A percentile compares a stretch with the other conserved stretches of the same genome.
These are phyloP conservation scores for Polytrichum commune DNA, from an alignment of 225 moss, liverwort and hornwort species.

Conservation along the genomic window DNA sequence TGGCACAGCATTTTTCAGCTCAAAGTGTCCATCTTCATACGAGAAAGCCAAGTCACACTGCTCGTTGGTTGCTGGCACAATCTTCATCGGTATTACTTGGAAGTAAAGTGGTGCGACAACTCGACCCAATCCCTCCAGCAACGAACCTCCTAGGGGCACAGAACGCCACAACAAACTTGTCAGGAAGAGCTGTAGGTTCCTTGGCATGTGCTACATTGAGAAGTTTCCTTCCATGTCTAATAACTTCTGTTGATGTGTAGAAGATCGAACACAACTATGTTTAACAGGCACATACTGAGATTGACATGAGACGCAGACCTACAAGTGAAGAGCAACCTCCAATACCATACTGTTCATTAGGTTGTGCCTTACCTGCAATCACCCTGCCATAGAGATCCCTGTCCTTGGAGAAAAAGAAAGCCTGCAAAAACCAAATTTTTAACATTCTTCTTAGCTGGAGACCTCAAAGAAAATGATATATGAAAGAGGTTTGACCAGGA, in stretches of 20 bases:
- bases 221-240: too few relatives aligned
- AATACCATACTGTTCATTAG: too few relatives aligned
- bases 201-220: too few relatives aligned
- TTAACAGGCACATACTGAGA: too few relatives aligned
- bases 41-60: slow-evolving; percentile 79
- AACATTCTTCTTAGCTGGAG: background rate
- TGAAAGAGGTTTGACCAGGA: background rate
- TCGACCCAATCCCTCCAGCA: slow-evolving; percentile 52
- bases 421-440: slow-evolving; percentile 38
- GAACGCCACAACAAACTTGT: background rate
- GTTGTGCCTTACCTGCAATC: slow-evolving; percentile 50
- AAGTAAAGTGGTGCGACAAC: slow-evolving; percentile 81
- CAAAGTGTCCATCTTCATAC: slow-evolving; percentile 74
- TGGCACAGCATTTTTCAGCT: slow-evolving; percentile 60
- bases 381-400: slow-evolving; percentile 80
- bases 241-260: too few relatives aligned
- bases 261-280: too few relatives aligned
- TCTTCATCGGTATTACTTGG: slow-evolving; percentile 53
- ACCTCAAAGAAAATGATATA: background rate
- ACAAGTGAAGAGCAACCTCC: too few relatives aligned
- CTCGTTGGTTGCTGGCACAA: slow-evolving; percentile 70
- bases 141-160: slow-evolving; percentile 47
- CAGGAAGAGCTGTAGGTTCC: background rate
- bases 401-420: slow-evolving; percentile 67
- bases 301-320: too few relatives aligned